phyloP scores from a whole-genome alignment of 345 rosid species.

The Gossypium thurberi region DNA sequence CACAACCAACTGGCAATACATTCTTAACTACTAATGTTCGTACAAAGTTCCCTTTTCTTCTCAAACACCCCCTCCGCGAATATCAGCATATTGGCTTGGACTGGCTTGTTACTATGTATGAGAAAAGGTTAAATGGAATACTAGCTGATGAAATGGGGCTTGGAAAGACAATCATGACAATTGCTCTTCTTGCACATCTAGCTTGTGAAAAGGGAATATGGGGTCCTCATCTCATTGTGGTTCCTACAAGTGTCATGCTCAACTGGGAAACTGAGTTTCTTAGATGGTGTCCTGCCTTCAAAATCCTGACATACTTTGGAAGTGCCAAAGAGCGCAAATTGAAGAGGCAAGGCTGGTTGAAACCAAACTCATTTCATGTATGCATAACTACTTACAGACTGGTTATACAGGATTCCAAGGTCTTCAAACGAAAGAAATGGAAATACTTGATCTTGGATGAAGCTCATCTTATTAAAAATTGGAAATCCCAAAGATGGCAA shows the following conservation, averaged over 20 bases:
- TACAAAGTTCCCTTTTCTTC: constrained; percentile 93
- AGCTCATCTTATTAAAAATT: constrained; percentile 98
- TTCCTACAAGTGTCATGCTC: constrained; percentile 99
- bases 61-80: constrained; percentile 93
- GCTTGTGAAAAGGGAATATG: constrained; percentile 99
- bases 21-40: constrained; percentile 93
- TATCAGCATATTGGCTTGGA: constrained; percentile 99
- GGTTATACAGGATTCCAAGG: constrained; percentile 93
- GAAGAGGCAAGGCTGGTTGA: constrained; percentile 99
- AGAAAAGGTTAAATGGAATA: constrained; percentile 94
- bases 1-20: constrained; percentile 98
- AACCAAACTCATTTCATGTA: constrained; percentile 85
- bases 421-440: constrained; percentile 99
- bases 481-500: constrained; percentile 99
- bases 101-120: constrained; percentile 99
- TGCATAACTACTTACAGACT: constrained; percentile 98
- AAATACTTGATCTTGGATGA: constrained; percentile 97
- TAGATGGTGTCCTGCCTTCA: constrained; percentile 99
- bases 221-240: constrained; percentile 99
- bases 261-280: constrained; percentile 99
- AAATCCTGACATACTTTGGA: constrained; percentile 97
- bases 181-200: constrained; percentile 93
- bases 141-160: constrained; percentile 99
- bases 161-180: constrained; percentile 99
- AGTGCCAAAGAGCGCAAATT: constrained; percentile 95